Evolutionary conservation across 495 filamentous ascomycete species (phyloP).

Genomic region (Lasiosphaeris hirsuta): DNA sequence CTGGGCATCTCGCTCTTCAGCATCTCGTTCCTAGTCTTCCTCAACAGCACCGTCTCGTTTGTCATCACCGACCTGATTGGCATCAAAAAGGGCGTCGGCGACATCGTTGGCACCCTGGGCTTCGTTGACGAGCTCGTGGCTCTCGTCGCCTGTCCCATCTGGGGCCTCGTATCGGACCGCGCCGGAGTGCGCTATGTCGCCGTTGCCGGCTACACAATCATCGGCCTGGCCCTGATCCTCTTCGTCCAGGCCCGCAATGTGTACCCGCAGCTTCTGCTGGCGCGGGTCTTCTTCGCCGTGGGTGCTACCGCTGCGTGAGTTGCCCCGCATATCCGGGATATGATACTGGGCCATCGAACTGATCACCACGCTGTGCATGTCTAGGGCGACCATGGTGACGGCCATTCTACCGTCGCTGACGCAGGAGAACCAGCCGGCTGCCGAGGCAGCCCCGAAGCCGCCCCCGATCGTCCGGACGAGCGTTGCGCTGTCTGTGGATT

Average conservation of each 20-base stretch:
- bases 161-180: conserved; percentile 89
- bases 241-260: conserved; percentile 85
- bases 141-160: conserved; percentile 82
- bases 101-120: conserved; percentile 88
- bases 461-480: conserved; percentile 26
- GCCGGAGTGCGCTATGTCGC: conserved; percentile 80
- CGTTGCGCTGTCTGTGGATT: conserved; percentile 54
- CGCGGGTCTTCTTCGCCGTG: conserved; percentile 80
- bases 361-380: background rate
- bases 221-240: conserved; percentile 69
- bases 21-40: conserved; percentile 95
- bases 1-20: conserved; percentile 88
- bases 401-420: conserved; percentile 88
- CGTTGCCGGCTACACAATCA: conserved; percentile 72
- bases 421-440: conserved; percentile 34
- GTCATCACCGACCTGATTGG: conserved; percentile 90
- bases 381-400: conserved; percentile 89
- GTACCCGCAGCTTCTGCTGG: conserved; percentile 85
- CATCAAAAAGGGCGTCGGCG: conserved; percentile 69
- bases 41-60: conserved; percentile 91
- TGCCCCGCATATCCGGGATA: background rate
- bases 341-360: conserved; percentile 1
- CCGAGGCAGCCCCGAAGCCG: conserved; percentile 19
- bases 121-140: conserved; percentile 95
- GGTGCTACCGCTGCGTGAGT: conserved; percentile 80